phyloP scores from a whole-genome alignment of 106 monocot species.

The Dendrobium huoshanense region DNA sequence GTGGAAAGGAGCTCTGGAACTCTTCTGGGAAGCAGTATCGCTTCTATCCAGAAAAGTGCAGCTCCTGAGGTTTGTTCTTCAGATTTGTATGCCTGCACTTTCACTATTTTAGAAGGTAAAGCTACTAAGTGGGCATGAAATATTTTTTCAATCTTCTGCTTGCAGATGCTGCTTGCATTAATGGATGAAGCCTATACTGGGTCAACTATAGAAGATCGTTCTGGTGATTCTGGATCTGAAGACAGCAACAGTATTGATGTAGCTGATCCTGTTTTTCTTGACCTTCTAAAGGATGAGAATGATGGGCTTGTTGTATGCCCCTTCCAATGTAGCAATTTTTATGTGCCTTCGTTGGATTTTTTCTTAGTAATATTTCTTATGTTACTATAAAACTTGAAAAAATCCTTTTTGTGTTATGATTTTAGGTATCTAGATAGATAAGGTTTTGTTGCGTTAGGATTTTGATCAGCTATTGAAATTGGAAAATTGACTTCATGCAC shows the following conservation, averaged over 20 bases:
- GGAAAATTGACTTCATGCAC: too few relatives aligned
- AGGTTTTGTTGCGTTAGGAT: background rate
- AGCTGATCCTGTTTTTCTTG: slow-evolving; percentile 85
- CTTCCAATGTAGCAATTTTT: background rate
- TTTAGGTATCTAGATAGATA: background rate
- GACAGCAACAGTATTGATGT: slow-evolving; percentile 61
- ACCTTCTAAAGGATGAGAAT: slow-evolving; percentile 96
- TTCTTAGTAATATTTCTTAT: background rate
- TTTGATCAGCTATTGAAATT: background rate
- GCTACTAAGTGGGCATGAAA: background rate
- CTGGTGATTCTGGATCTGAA: slow-evolving; percentile 68
- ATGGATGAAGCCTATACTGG: slow-evolving; percentile 99
- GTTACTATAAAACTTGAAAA: background rate
- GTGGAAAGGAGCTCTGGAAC: slow-evolving; percentile 84
- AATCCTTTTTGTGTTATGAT: background rate
- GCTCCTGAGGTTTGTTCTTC: slow-evolving; percentile 73
- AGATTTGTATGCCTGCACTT: background rate
- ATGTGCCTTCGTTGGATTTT: background rate
- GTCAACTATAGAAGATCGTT: slow-evolving; percentile 76
- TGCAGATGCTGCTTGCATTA: slow-evolving; percentile 92
- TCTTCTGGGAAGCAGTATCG: slow-evolving; percentile 85
- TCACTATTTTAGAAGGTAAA: background rate
- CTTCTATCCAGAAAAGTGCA: slow-evolving; percentile 94
- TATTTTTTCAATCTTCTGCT: background rate
- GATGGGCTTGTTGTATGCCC: slow-evolving; percentile 86